phyloP scores from a whole-genome alignment of 768 basidiomycete genomes.

The Gymnopilus junonius region DNA sequence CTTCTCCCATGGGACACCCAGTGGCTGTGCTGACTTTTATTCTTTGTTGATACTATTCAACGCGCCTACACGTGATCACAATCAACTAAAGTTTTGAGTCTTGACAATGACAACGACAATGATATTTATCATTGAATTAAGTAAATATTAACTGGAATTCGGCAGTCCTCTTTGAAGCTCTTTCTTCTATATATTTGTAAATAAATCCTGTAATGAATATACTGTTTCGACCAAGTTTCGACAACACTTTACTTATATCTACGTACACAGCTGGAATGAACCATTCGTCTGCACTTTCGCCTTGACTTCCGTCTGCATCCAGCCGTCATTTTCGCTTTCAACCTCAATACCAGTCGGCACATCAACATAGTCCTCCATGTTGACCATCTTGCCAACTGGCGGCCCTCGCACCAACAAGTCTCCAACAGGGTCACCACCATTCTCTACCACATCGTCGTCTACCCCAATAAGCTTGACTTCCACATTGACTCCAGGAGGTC shows the following conservation, averaged over 20 bases:
- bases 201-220: too few species aligned
- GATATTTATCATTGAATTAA: too few species aligned
- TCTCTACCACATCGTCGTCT: slow-evolving; percentile 66
- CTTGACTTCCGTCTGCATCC: slow-evolving; percentile 28
- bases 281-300: slow-evolving; percentile 65
- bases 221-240: too few species aligned
- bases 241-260: not conserved
- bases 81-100: too few species aligned
- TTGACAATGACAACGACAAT: too few species aligned
- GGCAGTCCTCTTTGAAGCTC: too few species aligned
- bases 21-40: slow-evolving; percentile 47
- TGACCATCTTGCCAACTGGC: slow-evolving; percentile 60
- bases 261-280: slow-evolving; percentile 46
- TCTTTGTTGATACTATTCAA: slow-evolving; percentile 45
- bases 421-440: slow-evolving; percentile 69
- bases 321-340: slow-evolving; percentile 23
- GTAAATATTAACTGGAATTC: too few species aligned
- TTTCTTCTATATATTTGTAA: too few species aligned
- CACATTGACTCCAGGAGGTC: slow-evolving; percentile 84
- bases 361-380: slow-evolving; percentile 43
- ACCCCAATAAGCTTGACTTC: slow-evolving; percentile 81
- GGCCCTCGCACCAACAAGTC: slow-evolving; percentile 72
- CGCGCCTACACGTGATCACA: slow-evolving; percentile 15
- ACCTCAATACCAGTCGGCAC: slow-evolving; percentile 24
- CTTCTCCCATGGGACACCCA: not conserved